phyloP scores from a whole-genome alignment of 805 yeast genomes.

The Brettanomyces bruxellensis region DNA sequence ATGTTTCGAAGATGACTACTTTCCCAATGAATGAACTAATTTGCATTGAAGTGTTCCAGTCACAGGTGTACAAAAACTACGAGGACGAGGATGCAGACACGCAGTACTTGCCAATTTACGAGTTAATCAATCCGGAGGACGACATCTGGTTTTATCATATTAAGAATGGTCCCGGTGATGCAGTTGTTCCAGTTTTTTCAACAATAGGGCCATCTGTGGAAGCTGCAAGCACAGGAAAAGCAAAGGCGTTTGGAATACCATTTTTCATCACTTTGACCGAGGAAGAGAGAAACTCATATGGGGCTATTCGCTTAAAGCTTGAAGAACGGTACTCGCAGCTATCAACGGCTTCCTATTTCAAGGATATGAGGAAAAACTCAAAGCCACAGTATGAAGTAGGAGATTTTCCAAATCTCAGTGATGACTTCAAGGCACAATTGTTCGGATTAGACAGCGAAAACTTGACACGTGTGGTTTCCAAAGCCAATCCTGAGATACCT shows the following conservation, averaged over 20 bases:
- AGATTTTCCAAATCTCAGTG: constrained; percentile 21
- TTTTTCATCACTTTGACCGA: constrained; percentile 53
- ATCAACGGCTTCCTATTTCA: constrained; percentile 33
- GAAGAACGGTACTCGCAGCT: constrained; percentile 39
- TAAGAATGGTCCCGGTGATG: constrained; percentile 34
- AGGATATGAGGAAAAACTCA: constrained; percentile 14
- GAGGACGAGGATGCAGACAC: constrained; percentile 43
- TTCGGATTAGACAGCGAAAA: constrained; percentile 30
- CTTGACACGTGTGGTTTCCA: constrained; percentile 37
- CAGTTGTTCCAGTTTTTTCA: constrained; percentile 55
- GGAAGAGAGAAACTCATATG: constrained; percentile 48
- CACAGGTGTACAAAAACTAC: constrained; percentile 61
- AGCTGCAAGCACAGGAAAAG: constrained; percentile 17
- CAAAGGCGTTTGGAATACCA: constrained; percentile 64
- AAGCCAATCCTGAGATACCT: constrained; percentile 43
- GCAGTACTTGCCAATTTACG: constrained; percentile 61
- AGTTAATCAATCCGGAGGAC: constrained; percentile 55
- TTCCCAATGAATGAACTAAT: constrained; percentile 30
- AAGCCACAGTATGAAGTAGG: constrained; percentile 10
- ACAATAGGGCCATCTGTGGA: constrained; percentile 30
- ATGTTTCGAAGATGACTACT: constrained; percentile 42
- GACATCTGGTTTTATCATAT: constrained; percentile 50
- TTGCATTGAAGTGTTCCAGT: constrained; percentile 56
- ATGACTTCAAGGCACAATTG: constrained; percentile 8
- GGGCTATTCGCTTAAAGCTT: constrained; percentile 47